phyloP scores from a whole-genome alignment of 169 alveolate species.

The Plasmodium gonderi region DNA sequence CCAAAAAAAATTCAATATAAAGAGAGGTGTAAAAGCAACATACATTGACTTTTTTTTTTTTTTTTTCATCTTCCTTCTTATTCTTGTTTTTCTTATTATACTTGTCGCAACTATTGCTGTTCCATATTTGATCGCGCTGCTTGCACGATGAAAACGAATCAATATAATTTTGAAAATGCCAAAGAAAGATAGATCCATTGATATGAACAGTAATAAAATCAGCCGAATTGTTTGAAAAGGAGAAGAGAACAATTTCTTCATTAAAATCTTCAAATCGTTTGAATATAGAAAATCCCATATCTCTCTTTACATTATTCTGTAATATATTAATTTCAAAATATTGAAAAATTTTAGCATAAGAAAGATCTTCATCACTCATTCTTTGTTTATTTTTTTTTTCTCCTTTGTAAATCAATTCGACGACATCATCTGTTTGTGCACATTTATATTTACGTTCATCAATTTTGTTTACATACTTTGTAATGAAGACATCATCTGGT shows the following conservation, averaged over 20 bases:
- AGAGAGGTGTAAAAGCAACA: constrained; percentile 69
- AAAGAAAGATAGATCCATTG: constrained; percentile 48
- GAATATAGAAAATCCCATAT: constrained; percentile 49
- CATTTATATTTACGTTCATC: constrained; percentile 4
- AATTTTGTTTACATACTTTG: constrained; percentile 26
- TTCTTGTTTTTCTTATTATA: background rate
- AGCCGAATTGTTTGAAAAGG: constrained; percentile 38
- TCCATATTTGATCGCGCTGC: no score
- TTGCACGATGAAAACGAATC: no score
- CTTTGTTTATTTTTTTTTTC: constrained; percentile 56
- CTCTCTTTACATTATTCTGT: constrained; percentile 22
- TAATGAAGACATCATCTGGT: constrained; percentile 18
- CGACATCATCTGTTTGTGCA: constrained; percentile 43
- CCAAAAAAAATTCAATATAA: constrained; percentile 31
- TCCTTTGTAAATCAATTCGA: constrained; percentile 53
- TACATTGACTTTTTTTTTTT: background rate
- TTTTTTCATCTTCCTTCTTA: background rate
- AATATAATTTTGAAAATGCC: constrained; percentile 41
- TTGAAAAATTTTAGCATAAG: constrained; percentile 25
- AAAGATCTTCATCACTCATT: constrained; percentile 27
- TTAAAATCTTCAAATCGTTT: constrained; percentile 55
- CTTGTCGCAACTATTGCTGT: no score
- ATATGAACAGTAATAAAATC: constrained; percentile 65
- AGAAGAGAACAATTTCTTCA: constrained; percentile 25
- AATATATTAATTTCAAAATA: constrained; percentile 62